Conservation (phyloP, 2,329 filamentous ascomycete genomes). For the Aspergillus calidoustus region DNA sequence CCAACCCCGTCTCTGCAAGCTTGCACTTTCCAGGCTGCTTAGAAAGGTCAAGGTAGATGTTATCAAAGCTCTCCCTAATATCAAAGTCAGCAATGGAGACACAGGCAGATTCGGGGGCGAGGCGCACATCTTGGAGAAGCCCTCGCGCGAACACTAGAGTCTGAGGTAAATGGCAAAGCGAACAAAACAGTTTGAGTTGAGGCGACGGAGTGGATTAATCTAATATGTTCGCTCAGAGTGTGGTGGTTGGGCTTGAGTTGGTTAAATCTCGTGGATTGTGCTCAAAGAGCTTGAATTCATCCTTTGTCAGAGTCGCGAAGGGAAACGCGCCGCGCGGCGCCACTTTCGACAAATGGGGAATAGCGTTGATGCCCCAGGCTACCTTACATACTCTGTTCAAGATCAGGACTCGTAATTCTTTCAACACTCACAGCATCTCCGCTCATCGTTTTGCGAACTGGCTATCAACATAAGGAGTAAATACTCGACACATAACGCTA, state of each 20-base stretch:
- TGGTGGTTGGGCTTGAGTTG: background rate
- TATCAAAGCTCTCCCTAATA: slow-evolving; percentile 87
- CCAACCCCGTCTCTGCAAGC: slow-evolving; percentile 90
- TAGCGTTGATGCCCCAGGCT: slow-evolving; percentile 10
- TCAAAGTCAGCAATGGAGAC: slow-evolving; percentile 16
- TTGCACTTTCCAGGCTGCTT: slow-evolving; percentile 91
- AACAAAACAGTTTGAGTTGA: background rate
- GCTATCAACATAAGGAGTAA: too few species aligned
- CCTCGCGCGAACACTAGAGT: background rate
- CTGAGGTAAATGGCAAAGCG: background rate
- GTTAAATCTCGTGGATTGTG: background rate
- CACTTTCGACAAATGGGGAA: slow-evolving; percentile 10
- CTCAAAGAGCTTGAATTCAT: slow-evolving; percentile 2
- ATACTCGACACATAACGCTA: too few species aligned
- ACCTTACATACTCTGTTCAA: background rate
- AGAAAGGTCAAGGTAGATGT: slow-evolving; percentile 94
- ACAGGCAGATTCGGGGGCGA: background rate
- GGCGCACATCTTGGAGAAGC: slow-evolving; percentile 13
- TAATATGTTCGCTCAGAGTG: background rate
- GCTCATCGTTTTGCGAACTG: too few species aligned
- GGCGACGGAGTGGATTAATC: background rate
- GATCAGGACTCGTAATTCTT: background rate
- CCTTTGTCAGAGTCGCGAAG: background rate
- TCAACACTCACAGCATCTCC: too few species aligned
- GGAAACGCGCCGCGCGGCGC: background rate